Base-by-base conservation (phyloP, 768 basidiomycete genomes). In the Russula earlei region DNA sequence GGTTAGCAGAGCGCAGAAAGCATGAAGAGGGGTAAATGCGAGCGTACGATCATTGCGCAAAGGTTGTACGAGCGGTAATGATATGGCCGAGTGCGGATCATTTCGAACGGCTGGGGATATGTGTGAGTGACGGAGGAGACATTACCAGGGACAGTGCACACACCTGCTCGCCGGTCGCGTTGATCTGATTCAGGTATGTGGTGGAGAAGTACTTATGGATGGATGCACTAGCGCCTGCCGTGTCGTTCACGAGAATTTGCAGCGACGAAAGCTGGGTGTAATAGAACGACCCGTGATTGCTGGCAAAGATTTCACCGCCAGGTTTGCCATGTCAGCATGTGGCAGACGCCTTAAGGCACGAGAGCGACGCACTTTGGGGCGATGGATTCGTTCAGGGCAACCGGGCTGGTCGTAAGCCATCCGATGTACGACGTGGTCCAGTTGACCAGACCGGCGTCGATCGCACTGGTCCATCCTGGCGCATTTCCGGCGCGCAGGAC, bases 61-160 rank as follows among this genome's bases (percentile, higher is more conserved):
- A 70, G 61, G 51, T 71, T 71, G 61, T 68, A 71, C 8, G 58
- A 52, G 20, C 70, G 64, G 57, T 71, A 71, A 54, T 71, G 70
- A 57, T 56, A 69, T 5, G 71, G 67, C 11, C 61, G 60, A 9
- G 68, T 70, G 37, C 71, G 64, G 9, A 41, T 57, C 8, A 67
- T 57, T 54, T 71, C 70, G 15, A 66, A 43, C 8, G 70, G 71
- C 67, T 71, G 19, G 22, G 24, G 29, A 31, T 37, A 25, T 20
- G 17, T 36, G 44, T 52, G 40, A 51, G 25, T 4, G 41, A 17
- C 15, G 15, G 19, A 24, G 17, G 15, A 1, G 27, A 5, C 12
- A 19, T 5, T 9, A 14, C 37, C 17, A 7, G 9, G 25, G 4
- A 17, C 5, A 4, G 11, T 0, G 36, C 14, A 52, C 61, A 22